A percentile compares a stretch with the other conserved stretches of the same genome.
Conservation (phyloP, 495 filamentous ascomycete genomes). For the Neurospora cerealis region DNA sequence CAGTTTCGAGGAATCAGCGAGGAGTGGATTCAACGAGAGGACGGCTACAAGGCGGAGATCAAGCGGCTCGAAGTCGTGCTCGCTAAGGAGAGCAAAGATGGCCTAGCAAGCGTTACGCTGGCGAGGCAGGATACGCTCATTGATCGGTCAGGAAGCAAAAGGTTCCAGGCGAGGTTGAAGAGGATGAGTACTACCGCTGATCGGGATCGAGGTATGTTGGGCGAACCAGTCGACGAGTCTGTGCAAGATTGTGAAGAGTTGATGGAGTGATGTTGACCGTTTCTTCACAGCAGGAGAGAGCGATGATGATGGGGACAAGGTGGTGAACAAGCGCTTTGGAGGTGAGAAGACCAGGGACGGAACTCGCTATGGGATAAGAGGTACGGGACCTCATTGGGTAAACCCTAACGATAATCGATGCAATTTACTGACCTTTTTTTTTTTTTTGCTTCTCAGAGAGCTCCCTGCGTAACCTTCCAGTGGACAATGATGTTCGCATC, state of each 20-base stretch:
- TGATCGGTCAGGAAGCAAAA: constrained; percentile 23
- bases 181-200: constrained; percentile 11
- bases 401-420: background rate
- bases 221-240: background rate
- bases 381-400: background rate
- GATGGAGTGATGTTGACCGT: background rate
- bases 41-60: constrained; percentile 36
- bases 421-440: background rate
- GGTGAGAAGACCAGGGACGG: background rate
- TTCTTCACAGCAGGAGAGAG: background rate
- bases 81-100: constrained; percentile 33
- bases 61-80: constrained; percentile 40
- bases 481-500: constrained; percentile 7
- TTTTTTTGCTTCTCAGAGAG: background rate
- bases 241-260: background rate
- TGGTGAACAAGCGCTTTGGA: background rate
- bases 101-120: constrained; percentile 35
- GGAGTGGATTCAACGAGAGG: constrained; percentile 32
- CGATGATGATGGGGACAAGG: background rate
- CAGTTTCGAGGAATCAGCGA: constrained; percentile 27
- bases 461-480: background rate
- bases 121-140: constrained; percentile 34
- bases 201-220: constrained; percentile 7
- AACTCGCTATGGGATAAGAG: background rate
- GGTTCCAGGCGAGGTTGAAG: constrained; percentile 25